These are phyloP conservation scores for Sideroxylon spinosum DNA, from an alignment of 179 eudicot genomes.

Conservation along the genomic window DNA sequence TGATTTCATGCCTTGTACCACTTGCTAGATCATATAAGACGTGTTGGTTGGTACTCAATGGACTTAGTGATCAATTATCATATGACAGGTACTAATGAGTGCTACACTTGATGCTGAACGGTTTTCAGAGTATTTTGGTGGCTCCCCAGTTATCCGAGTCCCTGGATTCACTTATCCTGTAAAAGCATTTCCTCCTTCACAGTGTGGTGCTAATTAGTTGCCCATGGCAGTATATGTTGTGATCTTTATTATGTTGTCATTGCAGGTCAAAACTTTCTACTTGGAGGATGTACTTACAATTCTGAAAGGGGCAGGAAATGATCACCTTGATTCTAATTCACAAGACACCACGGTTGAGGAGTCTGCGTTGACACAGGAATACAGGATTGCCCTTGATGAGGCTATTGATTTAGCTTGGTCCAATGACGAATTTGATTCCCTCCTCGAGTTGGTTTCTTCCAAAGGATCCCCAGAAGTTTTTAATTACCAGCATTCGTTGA, in stretches of 20 bases:
- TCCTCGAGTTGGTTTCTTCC: constrained; percentile 61
- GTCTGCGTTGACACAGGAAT: constrained; percentile 42
- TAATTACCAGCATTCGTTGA: constrained; percentile 77
- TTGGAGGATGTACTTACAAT: constrained; percentile 76
- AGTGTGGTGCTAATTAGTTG: neutral
- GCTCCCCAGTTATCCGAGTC: constrained; percentile 82
- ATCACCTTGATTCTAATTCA: constrained; percentile 37
- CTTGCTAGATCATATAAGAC: too few relatives aligned
- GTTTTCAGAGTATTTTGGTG: constrained; percentile 91
- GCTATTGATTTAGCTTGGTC: constrained; percentile 67
- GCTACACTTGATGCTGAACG: constrained; percentile 97
- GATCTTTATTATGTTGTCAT: constrained; percentile 14
- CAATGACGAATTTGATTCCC: constrained; percentile 70
- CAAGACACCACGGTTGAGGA: constrained; percentile 28
- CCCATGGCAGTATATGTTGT: constrained; percentile 1
- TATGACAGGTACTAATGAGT: constrained; percentile 83
- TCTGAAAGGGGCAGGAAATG: constrained; percentile 37
- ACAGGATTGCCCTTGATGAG: constrained; percentile 65
- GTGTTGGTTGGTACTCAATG: neutral
- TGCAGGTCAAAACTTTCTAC: constrained; percentile 74
- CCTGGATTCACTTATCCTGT: constrained; percentile 99
- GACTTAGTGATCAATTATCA: constrained; percentile 7
- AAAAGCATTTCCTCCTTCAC: constrained; percentile 20
- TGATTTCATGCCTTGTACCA: neutral
- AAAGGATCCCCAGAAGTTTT: constrained; percentile 38